A percentile compares a stretch with the other conserved stretches of the same genome.
phyloP scores from a whole-genome alignment of 805 yeast genomes.

The Spathaspora arborariae region DNA sequence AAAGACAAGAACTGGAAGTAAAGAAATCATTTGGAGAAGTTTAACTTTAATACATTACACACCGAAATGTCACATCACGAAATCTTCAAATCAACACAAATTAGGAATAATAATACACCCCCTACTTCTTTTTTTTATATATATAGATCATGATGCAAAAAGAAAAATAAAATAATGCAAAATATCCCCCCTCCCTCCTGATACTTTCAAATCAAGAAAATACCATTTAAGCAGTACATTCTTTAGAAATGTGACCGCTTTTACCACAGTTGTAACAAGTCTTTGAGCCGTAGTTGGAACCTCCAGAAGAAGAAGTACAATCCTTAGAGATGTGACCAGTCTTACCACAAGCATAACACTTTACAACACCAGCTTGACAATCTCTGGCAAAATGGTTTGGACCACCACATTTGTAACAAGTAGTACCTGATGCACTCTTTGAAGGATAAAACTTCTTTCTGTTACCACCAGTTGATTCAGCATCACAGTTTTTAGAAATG shows the following conservation, averaged over 20 bases:
- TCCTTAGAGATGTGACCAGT: slow-evolving; percentile 87
- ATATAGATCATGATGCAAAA: neutral
- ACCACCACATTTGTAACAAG: slow-evolving; percentile 89
- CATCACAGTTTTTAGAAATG: slow-evolving; percentile 72
- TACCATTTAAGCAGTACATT: slow-evolving; percentile 42
- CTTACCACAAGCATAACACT: slow-evolving; percentile 92
- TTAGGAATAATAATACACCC: neutral
- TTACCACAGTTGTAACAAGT: slow-evolving; percentile 73
- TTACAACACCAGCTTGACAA: slow-evolving; percentile 67
- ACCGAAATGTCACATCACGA: neutral
- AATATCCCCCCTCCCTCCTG: neutral
- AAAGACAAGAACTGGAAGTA: slow-evolving; percentile 1
- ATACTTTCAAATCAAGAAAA: neutral
- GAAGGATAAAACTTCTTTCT: slow-evolving; percentile 3
- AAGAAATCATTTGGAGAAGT: slow-evolving; percentile 2
- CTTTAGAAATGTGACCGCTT: slow-evolving; percentile 85
- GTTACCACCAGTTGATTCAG: slow-evolving; percentile 14
- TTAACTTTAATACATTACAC: neutral
- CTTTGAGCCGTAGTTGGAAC: slow-evolving; percentile 41
- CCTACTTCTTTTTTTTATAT: neutral
- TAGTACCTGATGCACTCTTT: slow-evolving; percentile 29
- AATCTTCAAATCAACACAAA: neutral
- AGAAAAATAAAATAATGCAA: neutral
- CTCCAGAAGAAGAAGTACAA: slow-evolving; percentile 59
- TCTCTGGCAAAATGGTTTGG: slow-evolving; percentile 92